phyloP scores from a whole-genome alignment of 208 protist species.

The Phytomonas francai region DNA sequence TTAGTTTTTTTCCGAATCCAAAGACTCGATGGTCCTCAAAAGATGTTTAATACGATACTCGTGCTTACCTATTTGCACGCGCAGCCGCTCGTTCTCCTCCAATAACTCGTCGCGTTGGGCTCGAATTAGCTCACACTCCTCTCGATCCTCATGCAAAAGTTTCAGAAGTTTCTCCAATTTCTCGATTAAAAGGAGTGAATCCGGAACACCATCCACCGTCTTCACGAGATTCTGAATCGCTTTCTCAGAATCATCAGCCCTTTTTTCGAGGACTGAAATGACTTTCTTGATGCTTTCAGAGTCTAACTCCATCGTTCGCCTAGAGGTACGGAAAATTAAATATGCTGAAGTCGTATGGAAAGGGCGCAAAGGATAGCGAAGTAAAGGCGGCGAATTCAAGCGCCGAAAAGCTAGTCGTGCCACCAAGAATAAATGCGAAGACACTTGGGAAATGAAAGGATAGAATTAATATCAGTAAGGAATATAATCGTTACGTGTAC shows the following conservation, averaged over 20 bases:
- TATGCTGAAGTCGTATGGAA: no score
- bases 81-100: constrained; percentile 71
- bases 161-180: constrained; percentile 48
- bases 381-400: no score
- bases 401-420: no score
- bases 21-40: constrained; percentile 68
- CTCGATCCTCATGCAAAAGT: constrained; percentile 56
- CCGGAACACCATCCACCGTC: constrained; percentile 9
- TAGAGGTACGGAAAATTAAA: no score
- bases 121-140: constrained; percentile 71
- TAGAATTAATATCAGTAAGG: no score
- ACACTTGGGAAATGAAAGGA: no score
- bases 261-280: constrained; percentile 33
- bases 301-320: no score
- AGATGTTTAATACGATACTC: constrained; percentile 86
- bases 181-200: constrained; percentile 17
- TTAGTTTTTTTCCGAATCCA: constrained; percentile 23
- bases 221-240: constrained; percentile 33
- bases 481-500: no score
- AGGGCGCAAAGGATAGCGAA: no score
- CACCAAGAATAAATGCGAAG: no score
- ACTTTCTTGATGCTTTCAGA: no score
- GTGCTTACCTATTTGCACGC: constrained; percentile 46
- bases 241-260: constrained; percentile 36
- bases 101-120: constrained; percentile 66